Base-by-base conservation (phyloP, 805 yeast species). In the Teunomyces tritomae region DNA sequence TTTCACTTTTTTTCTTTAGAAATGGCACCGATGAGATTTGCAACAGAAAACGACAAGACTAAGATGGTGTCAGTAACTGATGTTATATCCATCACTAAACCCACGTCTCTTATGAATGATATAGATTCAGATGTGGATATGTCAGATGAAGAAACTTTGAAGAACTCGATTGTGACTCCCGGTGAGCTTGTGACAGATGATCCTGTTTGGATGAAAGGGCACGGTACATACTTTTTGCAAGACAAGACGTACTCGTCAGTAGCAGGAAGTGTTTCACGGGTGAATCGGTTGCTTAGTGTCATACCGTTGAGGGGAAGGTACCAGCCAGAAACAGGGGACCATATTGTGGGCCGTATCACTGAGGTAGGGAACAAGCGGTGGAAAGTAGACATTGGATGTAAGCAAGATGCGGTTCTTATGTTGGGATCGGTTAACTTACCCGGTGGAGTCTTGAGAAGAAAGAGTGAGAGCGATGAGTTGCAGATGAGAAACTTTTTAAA, bases 151-250 rank as follows among this genome's bases (percentile, higher is more conserved):
- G 71, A 61, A 33, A 28, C 30, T 39, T 48, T 17, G 45, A 53
- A 46, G 55, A 62, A 39, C 43, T 51, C 59, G 39, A 65, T 94
- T 8, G 96, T 92, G 14, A 89, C 97, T 1, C 99, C 99, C 0
- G 99, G 99, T 8, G 97, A 94, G 63, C 70, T 91, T 44, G 87
- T 94, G n/a, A 94, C 98, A 0, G 94, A 88, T 56, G 98, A 94
- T 60, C 88, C 96, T 5, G 78, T 85, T 2, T 94, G 98, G 97
- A 94, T 94, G 99, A 81, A 96, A 61, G 99, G 99, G 28, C 99
- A 92, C 62, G 99, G 99, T 5, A 94, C 98, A 0, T 94, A 89
- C 64, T 81, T 84, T 55, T 69, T 86, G 34, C 83, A 82, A 29
- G 85, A 85, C 54, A 73, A 78, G 56, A 89, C 97, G 0, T 89